Conservation (phyloP, 768 basidiomycete species). For the Lactarius vividus region DNA sequence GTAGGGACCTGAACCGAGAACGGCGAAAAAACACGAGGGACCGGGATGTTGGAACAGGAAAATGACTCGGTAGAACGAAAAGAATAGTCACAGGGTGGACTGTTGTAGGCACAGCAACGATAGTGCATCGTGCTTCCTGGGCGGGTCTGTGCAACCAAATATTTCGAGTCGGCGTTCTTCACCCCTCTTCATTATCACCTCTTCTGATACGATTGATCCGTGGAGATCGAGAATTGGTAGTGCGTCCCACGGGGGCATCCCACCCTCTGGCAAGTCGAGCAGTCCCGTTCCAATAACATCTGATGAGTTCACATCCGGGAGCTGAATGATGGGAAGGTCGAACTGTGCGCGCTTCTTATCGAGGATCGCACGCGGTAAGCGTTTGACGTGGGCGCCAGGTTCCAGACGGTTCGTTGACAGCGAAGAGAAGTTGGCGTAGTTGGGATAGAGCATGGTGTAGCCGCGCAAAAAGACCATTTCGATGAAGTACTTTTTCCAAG, state of each 20-base stretch:
- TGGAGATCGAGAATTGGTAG: constrained; percentile 68
- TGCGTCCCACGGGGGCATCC: constrained; percentile 49
- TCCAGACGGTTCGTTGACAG: constrained; percentile 91
- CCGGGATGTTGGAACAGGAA: not conserved
- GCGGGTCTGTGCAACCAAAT: constrained; percentile 28
- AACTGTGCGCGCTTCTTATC: constrained; percentile 62
- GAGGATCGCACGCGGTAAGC: constrained; percentile 44
- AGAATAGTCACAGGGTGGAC: not conserved
- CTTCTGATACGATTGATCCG: constrained; percentile 36
- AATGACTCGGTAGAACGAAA: not conserved
- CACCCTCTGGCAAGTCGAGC: constrained; percentile 55
- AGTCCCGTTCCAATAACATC: constrained; percentile 37
- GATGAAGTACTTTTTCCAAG: constrained; percentile 91
- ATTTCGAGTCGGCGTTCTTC: constrained; percentile 30
- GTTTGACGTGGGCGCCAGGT: constrained; percentile 75
- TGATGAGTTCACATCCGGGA: constrained; percentile 35
- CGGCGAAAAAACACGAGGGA: not conserved
- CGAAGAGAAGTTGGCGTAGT: constrained; percentile 66
- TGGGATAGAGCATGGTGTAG: constrained; percentile 88
- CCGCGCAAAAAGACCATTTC: constrained; percentile 79
- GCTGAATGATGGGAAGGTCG: constrained; percentile 64
- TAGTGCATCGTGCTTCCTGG: constrained; percentile 23
- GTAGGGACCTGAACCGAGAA: not conserved
- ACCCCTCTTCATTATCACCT: constrained; percentile 37
- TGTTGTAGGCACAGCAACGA: constrained; percentile 30